phyloP scores from a whole-genome alignment of 495 filamentous ascomycete genomes.

The Tuber brumale region DNA sequence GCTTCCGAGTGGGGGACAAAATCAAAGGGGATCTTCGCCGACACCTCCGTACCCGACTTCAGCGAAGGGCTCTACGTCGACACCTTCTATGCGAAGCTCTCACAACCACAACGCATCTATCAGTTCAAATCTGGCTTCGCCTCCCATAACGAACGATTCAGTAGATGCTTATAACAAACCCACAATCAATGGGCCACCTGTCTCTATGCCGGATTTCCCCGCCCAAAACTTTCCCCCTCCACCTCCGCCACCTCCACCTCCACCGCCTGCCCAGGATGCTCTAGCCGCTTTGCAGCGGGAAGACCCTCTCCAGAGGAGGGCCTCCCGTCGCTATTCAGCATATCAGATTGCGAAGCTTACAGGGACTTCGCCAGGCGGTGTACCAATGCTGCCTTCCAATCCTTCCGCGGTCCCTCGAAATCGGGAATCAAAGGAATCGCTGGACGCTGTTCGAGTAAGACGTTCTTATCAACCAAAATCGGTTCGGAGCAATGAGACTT shows the following conservation, averaged over 20 bases:
- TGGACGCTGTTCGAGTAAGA: conserved; percentile 81
- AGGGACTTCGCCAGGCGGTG: conserved; percentile 68
- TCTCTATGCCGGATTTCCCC: conserved; percentile 29
- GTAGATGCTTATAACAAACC: conserved; percentile 23
- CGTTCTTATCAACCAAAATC: conserved; percentile 58
- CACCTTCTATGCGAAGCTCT: conserved; percentile 26
- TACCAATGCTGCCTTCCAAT: conserved; percentile 83
- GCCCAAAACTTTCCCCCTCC: conserved; percentile 53
- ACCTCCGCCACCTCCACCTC: conserved; percentile 61
- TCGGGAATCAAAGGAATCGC: conserved; percentile 78
- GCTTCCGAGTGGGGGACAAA: conserved; percentile 23
- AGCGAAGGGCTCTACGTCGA: conserved; percentile 20
- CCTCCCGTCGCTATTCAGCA: conserved; percentile 83
- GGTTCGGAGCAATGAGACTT: conserved; percentile 54
- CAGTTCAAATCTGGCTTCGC: conserved; percentile 34
- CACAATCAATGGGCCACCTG: conserved; percentile 11
- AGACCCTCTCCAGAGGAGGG: conserved; percentile 85
- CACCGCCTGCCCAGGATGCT: conserved; percentile 76
- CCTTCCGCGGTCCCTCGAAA: conserved; percentile 84
- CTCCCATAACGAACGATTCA: conserved; percentile 29
- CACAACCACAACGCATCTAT: conserved; percentile 34
- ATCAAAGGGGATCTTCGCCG: conserved; percentile 24
- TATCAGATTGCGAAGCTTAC: conserved; percentile 95
- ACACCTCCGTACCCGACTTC: conserved; percentile 22
- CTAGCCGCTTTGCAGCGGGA: conserved; percentile 83